phyloP scores from a whole-genome alignment of 2,329 filamentous ascomycete genomes.

The Fusarium sp. region DNA sequence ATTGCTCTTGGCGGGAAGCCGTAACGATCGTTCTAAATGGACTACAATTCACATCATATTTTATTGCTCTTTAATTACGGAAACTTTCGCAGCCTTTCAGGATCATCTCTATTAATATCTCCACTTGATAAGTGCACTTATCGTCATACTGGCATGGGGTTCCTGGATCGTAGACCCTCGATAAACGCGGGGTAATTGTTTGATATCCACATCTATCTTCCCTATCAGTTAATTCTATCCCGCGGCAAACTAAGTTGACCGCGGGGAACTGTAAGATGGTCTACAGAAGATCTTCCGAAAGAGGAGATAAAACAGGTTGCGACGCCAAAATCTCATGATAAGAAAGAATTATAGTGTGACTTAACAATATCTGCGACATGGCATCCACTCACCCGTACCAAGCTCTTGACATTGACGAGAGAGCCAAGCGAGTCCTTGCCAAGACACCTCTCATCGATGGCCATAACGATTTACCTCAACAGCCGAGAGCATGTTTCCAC shows the following conservation, averaged over 20 bases:
- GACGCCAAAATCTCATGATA: not conserved
- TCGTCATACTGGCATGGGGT: not conserved
- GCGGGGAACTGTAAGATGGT: not conserved
- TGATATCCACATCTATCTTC: not conserved
- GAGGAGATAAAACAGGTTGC: not conserved
- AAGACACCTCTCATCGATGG: not conserved
- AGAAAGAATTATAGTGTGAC: accelerated
- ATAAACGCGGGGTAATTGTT: slow-evolving; percentile 12
- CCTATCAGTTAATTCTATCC: not conserved
- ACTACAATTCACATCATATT: too few species aligned
- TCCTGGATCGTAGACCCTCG: not conserved
- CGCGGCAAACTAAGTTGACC: not conserved
- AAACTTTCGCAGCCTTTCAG: not conserved
- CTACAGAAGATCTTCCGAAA: not conserved
- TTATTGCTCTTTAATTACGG: not conserved
- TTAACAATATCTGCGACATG: not conserved
- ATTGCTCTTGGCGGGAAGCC: too few species aligned
- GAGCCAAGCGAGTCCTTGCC: slow-evolving; percentile 6
- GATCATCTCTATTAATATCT: not conserved
- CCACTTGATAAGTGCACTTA: not conserved
- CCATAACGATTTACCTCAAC: slow-evolving; percentile 6
- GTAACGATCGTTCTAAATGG: too few species aligned
- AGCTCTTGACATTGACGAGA: not conserved
- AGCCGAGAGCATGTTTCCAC: slow-evolving; percentile 5
- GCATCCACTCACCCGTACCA: not conserved